Conservation (phyloP, 805 yeast genomes). For the Kuraishia molischiana region DNA sequence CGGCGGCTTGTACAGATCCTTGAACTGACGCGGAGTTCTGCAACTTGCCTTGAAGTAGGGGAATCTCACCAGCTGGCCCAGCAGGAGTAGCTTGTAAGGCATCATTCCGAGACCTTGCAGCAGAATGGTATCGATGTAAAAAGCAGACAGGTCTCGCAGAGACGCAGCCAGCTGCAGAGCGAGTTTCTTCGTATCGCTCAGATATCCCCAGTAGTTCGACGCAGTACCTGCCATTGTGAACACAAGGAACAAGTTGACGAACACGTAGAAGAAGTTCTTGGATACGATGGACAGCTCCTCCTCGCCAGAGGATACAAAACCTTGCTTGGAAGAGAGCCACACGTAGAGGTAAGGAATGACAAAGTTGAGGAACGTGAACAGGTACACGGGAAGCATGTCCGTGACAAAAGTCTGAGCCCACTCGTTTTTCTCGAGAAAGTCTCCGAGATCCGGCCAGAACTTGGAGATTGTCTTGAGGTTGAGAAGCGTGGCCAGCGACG, state of each 20-base stretch:
- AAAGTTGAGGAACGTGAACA: constrained; percentile 77
- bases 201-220: constrained; percentile 64
- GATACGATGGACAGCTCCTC: constrained; percentile 85
- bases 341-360: constrained; percentile 80
- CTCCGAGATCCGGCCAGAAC: constrained; percentile 78
- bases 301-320: constrained; percentile 85
- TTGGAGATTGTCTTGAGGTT: constrained; percentile 69
- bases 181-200: constrained; percentile 82
- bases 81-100: constrained; percentile 75
- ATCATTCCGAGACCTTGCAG: constrained; percentile 82
- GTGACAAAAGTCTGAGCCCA: constrained; percentile 78
- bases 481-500: constrained; percentile 74
- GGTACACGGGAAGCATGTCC: constrained; percentile 83
- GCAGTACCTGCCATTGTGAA: constrained; percentile 94
- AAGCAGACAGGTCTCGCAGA: constrained; percentile 66
- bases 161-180: constrained; percentile 84
- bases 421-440: constrained; percentile 47
- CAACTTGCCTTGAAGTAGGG: constrained; percentile 57
- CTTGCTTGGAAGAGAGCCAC: constrained; percentile 76
- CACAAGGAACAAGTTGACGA: constrained; percentile 86
- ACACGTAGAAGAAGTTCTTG: constrained; percentile 89
- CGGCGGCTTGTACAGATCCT: constrained; percentile 77
- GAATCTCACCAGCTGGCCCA: constrained; percentile 70
- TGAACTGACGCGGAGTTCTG: constrained; percentile 76
- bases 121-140: constrained; percentile 81